phyloP scores from a whole-genome alignment of 495 filamentous ascomycete genomes.

The Aspergillus panamensis region DNA sequence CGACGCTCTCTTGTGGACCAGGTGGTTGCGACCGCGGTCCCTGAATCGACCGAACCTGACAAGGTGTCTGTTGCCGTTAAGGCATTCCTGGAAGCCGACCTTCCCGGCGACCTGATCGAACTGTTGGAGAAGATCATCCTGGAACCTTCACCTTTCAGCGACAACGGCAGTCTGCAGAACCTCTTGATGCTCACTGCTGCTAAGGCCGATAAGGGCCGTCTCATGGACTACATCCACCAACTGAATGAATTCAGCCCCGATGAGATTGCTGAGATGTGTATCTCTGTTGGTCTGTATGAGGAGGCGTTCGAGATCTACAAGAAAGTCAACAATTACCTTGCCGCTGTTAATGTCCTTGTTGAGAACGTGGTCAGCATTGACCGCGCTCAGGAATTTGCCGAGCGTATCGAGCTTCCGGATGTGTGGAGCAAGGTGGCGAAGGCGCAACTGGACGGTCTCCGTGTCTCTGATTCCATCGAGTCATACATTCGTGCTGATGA shows the following conservation, averaged over 20 bases:
- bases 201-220: conserved; percentile 89
- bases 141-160: conserved; percentile 94
- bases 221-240: conserved; percentile 96
- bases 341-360: conserved; percentile 87
- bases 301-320: conserved; percentile 99
- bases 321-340: conserved; percentile 86
- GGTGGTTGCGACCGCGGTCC: conserved; percentile 93
- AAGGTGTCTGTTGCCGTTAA: conserved; percentile 95
- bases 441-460: conserved; percentile 94
- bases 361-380: conserved; percentile 99
- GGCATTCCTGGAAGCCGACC: conserved; percentile 82
- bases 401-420: conserved; percentile 89
- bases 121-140: conserved; percentile 99
- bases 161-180: conserved; percentile 95
- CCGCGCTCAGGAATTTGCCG: conserved; percentile 92
- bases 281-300: conserved; percentile 89
- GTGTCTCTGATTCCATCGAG: conserved; percentile 88
- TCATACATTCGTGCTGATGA: conserved; percentile 96
- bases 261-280: conserved; percentile 91
- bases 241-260: conserved; percentile 85
- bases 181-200: conserved; percentile 95
- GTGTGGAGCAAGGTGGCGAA: conserved; percentile 99
- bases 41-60: conserved; percentile 88
- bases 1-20: conserved; percentile 92
- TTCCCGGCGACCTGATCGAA: conserved; percentile 94